phyloP scores from a whole-genome alignment of 352 stramenopile genomes.

The Saprolegnia diclina region DNA sequence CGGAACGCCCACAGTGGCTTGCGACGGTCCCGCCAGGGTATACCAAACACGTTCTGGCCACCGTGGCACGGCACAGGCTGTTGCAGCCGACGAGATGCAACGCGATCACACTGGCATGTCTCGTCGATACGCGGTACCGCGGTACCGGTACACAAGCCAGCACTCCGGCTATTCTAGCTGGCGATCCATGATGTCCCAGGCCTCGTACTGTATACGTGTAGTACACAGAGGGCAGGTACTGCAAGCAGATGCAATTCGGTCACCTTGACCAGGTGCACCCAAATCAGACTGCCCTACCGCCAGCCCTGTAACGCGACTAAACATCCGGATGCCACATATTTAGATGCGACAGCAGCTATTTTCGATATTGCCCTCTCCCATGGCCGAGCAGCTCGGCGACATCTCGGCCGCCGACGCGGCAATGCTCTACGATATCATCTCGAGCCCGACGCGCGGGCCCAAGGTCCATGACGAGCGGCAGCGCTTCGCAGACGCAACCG shows the following conservation, averaged over 20 bases:
- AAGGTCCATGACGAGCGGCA: not conserved
- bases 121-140: not conserved
- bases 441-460: not conserved
- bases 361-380: slow-evolving; percentile 1
- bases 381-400: not conserved
- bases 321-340: not conserved
- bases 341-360: not conserved
- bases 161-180: too few relatives aligned
- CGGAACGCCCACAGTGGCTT: not conserved
- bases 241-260: too few relatives aligned
- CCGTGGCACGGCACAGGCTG: not conserved
- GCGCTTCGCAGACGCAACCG: not conserved
- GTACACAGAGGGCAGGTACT: too few relatives aligned
- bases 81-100: too few relatives aligned
- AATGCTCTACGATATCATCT: slow-evolving; percentile 13
- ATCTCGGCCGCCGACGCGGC: slow-evolving; percentile 1
- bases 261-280: too few relatives aligned
- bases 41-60: not conserved
- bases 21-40: not conserved
- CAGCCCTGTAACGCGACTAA: too few relatives aligned
- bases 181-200: too few relatives aligned
- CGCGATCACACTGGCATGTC: not conserved
- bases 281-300: too few relatives aligned
- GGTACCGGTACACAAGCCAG: too few relatives aligned
- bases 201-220: too few relatives aligned